phyloP scores from a whole-genome alignment of 202 grass and related monocot genomes.

The Tripidium arundinaceum region DNA sequence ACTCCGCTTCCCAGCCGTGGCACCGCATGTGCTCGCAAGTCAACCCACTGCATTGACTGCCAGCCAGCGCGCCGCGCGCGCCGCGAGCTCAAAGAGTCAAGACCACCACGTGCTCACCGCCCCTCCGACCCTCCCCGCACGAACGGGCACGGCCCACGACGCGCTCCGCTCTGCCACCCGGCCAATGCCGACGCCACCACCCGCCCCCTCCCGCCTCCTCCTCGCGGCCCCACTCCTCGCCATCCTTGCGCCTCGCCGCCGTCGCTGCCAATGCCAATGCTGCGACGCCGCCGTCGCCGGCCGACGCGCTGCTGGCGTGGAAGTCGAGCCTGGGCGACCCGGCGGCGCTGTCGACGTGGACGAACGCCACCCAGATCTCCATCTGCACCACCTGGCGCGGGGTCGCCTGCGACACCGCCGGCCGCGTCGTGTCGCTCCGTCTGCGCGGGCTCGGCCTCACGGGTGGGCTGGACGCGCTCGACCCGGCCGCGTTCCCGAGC shows the following conservation, averaged over 20 bases:
- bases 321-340: constrained; percentile 45
- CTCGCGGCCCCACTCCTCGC: background rate
- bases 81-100: background rate
- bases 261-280: background rate
- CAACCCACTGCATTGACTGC: background rate
- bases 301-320: constrained; percentile 53
- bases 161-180: background rate
- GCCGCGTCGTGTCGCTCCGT: constrained; percentile 28
- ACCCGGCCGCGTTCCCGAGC: constrained; percentile 36
- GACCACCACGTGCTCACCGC: background rate
- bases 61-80: background rate
- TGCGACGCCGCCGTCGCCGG: constrained; percentile 14
- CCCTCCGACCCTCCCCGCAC: background rate
- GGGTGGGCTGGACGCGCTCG: constrained; percentile 37
- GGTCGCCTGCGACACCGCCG: constrained; percentile 33
- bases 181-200: constrained; percentile 22
- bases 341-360: constrained; percentile 45
- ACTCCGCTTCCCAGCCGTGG: background rate
- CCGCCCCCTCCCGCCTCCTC: background rate
- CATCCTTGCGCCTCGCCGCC: background rate
- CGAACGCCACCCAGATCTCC: background rate
- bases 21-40: background rate
- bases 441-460: constrained; percentile 29
- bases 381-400: constrained; percentile 46
- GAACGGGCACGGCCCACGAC: background rate